A percentile compares a stretch with the other conserved stretches of the same genome.
phyloP scores from a whole-genome alignment of 345 rosid species.

The Draba incana region DNA sequence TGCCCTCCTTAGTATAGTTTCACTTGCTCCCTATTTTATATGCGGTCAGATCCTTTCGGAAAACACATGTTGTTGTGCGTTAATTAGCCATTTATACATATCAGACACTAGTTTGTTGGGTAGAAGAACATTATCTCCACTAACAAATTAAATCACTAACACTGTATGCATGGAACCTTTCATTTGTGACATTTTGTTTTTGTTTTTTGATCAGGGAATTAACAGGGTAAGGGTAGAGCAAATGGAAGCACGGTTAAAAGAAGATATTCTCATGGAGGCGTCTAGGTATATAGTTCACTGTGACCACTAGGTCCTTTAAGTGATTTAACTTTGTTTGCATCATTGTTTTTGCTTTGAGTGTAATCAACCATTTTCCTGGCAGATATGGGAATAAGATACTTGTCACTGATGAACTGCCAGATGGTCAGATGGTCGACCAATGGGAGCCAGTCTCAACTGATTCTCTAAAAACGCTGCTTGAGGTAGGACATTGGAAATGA shows the following conservation, averaged over 20 bases:
- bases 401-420: slow-evolving; percentile 97
- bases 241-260: slow-evolving; percentile 93
- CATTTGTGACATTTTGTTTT: slow-evolving; percentile 26
- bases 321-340: slow-evolving; percentile 29
- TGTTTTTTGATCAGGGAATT: slow-evolving; percentile 65
- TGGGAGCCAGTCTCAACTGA: slow-evolving; percentile 91
- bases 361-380: slow-evolving; percentile 45
- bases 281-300: slow-evolving; percentile 54
- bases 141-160: neutral
- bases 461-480: slow-evolving; percentile 90
- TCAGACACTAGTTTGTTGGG: slow-evolving; percentile 1
- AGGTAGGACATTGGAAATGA: slow-evolving; percentile 51
- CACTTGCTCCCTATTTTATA: neutral
- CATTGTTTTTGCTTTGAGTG: slow-evolving; percentile 19
- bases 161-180: neutral
- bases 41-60: neutral
- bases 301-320: slow-evolving; percentile 18
- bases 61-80: neutral
- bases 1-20: neutral
- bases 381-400: slow-evolving; percentile 98
- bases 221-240: slow-evolving; percentile 89
- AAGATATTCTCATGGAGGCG: slow-evolving; percentile 90
- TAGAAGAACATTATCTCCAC: neutral
- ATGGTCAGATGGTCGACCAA: slow-evolving; percentile 98
- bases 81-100: slow-evolving; percentile 11